Evolutionary conservation across 2,329 filamentous ascomycete species (phyloP).

Genomic region (Aspergillus puulaauensis): DNA sequence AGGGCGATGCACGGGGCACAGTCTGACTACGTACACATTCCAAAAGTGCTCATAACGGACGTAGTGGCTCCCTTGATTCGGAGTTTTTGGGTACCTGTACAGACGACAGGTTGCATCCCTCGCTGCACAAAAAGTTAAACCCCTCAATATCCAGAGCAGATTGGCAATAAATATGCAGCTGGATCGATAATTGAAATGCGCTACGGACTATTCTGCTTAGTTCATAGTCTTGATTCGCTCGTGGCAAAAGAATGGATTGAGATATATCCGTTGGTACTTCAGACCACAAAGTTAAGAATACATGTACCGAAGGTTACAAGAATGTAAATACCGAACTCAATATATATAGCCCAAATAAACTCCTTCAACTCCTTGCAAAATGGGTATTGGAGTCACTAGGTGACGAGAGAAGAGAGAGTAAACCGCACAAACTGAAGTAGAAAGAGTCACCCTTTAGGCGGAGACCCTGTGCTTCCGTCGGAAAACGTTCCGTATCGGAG

Average conservation of each 20-base stretch:
- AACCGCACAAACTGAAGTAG: background rate
- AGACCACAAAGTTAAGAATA: background rate
- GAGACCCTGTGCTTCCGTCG: slow-evolving; percentile 23
- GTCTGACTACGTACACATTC: too few relatives aligned
- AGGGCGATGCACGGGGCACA: too few relatives aligned
- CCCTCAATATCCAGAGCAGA: background rate
- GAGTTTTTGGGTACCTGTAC: background rate
- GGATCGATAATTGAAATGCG: background rate
- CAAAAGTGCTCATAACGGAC: too few relatives aligned
- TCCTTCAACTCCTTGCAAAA: background rate
- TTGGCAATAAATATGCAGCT: background rate
- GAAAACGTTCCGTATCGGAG: slow-evolving; percentile 26
- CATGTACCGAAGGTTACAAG: too few relatives aligned
- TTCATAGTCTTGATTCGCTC: background rate
- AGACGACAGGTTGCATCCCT: background rate
- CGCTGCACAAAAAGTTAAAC: background rate
- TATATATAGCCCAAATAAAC: background rate
- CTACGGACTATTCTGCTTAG: too few relatives aligned
- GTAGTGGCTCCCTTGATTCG: background rate
- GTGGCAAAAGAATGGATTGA: background rate
- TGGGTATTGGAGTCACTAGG: background rate
- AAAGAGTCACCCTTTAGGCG: slow-evolving; percentile 1
- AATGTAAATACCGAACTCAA: background rate
- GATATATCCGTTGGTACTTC: background rate
- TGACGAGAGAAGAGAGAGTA: background rate